Percentiles rank a stretch among this genome's conserved stretches.
Conservation (phyloP, 371 early-diverging fungal genomes). For the Apophysomyces sp. region DNA sequence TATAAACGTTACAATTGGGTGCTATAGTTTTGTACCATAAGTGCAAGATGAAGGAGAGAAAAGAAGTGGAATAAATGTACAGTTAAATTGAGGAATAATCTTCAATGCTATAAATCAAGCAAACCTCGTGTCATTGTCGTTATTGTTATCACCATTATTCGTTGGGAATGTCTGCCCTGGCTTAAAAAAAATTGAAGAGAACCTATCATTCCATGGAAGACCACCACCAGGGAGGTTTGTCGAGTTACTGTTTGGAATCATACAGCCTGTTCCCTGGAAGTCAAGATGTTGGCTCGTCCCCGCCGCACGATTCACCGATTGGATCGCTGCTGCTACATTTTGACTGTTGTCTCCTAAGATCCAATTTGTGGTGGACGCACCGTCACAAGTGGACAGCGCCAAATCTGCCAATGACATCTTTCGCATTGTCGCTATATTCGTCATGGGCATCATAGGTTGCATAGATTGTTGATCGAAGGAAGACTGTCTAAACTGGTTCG, state of each 20-base stretch:
- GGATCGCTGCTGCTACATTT: constrained; percentile 20
- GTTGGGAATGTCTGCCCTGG: not conserved
- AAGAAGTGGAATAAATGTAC: not conserved
- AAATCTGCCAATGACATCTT: constrained; percentile 24
- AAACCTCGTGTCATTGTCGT: not conserved
- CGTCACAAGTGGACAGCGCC: constrained; percentile 21
- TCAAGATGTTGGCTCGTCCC: not conserved
- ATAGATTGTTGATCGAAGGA: not conserved
- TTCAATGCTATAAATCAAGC: not conserved
- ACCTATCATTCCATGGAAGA: not conserved
- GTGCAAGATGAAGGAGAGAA: not conserved
- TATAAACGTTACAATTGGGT: not conserved
- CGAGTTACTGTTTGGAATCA: not conserved
- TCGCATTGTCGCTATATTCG: not conserved
- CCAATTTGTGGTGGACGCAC: constrained; percentile 21
- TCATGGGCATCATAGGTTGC: not conserved
- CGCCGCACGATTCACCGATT: constrained; percentile 8
- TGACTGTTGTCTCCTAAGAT: constrained; percentile 18
- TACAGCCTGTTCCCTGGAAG: not conserved
- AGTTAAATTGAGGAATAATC: not conserved
- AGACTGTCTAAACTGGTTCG: not conserved
- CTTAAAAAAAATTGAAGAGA: not conserved
- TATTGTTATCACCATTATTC: not conserved
- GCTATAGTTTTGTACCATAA: not conserved
- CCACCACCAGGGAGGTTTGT: not conserved